These are phyloP conservation scores for Helotiales sp. DNA, from an alignment of 2,329 filamentous ascomycete species.

Conservation along the genomic window DNA sequence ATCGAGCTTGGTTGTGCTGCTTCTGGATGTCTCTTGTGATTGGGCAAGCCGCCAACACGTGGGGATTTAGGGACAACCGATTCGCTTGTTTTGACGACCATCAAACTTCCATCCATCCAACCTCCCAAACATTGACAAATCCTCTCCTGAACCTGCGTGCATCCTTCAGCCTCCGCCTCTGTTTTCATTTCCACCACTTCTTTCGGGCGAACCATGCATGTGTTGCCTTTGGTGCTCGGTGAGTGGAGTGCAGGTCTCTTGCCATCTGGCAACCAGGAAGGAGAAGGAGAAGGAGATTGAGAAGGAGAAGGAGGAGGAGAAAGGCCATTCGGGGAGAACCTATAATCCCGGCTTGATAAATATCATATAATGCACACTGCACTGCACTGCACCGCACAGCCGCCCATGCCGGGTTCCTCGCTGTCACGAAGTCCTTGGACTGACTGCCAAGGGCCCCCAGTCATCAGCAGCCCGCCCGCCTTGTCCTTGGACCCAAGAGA, in stretches of 20 bases:
- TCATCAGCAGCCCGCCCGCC: neutral
- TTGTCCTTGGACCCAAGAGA: too few relatives aligned
- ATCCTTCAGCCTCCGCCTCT: neutral
- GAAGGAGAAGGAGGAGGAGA: neutral
- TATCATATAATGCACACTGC: too few relatives aligned
- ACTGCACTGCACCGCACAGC: too few relatives aligned
- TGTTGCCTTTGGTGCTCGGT: neutral
- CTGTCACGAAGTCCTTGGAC: neutral
- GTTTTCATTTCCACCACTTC: neutral
- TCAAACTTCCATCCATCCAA: neutral
- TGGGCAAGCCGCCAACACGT: too few relatives aligned
- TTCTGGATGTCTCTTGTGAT: too few relatives aligned
- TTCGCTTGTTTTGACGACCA: conserved; percentile 1
- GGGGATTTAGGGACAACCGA: neutral
- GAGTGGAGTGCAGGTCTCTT: too few relatives aligned
- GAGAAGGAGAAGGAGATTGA: too few relatives aligned
- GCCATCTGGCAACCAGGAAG: too few relatives aligned
- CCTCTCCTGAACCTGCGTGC: neutral
- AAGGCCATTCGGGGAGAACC: too few relatives aligned
- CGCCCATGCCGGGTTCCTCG: too few relatives aligned
- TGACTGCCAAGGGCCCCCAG: neutral
- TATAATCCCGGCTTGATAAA: too few relatives aligned
- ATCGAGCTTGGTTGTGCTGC: too few relatives aligned
- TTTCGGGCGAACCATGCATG: neutral
- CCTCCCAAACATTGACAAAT: neutral